A percentile compares a stretch with the other conserved stretches of the same genome.
These are phyloP conservation scores for Tetrapyrgos nigripes DNA, from an alignment of 1,284 basidiomycete genomes.

Conservation along the genomic window DNA sequence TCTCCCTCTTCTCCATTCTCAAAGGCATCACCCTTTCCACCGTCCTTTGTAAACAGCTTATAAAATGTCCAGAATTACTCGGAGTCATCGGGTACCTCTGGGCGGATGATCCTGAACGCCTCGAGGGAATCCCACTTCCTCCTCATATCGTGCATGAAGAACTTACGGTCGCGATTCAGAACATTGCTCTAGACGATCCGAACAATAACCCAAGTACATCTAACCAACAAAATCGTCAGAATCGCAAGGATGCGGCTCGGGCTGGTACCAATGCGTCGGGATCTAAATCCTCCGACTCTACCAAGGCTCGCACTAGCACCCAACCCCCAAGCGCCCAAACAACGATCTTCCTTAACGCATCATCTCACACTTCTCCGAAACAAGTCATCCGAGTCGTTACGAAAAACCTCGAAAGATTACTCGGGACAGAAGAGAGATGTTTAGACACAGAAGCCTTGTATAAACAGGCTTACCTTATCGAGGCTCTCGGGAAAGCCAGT, in stretches of 20 bases:
- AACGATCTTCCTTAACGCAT: no score
- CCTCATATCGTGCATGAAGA: background rate
- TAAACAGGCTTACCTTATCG: no score
- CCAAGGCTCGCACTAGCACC: no score
- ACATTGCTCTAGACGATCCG: constrained; percentile 3
- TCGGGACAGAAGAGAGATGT: background rate
- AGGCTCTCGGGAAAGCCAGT: no score
- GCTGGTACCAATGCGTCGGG: no score
- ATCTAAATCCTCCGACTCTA: no score
- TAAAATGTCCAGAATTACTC: background rate
- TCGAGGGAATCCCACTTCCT: background rate
- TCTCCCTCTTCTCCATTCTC: background rate
- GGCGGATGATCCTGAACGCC: background rate
- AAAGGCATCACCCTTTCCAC: background rate
- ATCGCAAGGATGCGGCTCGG: no score
- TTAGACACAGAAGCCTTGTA: background rate
- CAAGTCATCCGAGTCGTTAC: background rate
- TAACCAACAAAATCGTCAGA: background rate
- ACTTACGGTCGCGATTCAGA: constrained; percentile 4
- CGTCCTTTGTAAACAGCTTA: background rate
- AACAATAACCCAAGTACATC: background rate
- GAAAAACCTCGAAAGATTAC: background rate
- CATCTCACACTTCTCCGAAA: background rate
- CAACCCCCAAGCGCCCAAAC: no score
- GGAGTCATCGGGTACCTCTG: constrained; percentile 4